Evolutionary conservation across 768 basidiomycete species (phyloP).

Genomic region (Amanita rubescens): DNA sequence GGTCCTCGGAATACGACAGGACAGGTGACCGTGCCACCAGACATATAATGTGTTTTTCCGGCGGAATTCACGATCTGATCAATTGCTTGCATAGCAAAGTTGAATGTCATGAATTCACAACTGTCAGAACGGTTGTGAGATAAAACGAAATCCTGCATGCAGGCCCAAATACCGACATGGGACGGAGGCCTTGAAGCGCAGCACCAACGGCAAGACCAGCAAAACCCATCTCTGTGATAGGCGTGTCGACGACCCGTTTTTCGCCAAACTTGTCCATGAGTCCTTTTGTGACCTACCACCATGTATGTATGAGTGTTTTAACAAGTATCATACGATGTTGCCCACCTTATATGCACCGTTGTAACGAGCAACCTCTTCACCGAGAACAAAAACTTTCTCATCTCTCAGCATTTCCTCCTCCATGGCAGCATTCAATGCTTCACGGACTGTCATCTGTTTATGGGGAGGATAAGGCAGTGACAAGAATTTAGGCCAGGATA

Average conservation of each 20-base stretch:
- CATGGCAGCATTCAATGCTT: conserved; percentile 96
- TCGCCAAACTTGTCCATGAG: conserved; percentile 99
- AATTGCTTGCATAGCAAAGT: conserved; percentile 99
- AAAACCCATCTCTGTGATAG: conserved; percentile 98
- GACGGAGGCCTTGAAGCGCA: conserved; percentile 89
- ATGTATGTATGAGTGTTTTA: conserved; percentile 10
- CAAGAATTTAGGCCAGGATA: background rate
- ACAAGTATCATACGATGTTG: conserved; percentile 7
- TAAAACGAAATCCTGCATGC: too few relatives aligned
- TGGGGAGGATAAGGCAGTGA: background rate
- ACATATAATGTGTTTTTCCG: conserved; percentile 99
- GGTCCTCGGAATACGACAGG: conserved; percentile 99
- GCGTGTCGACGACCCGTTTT: conserved; percentile 95
- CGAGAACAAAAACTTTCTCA: conserved; percentile 89
- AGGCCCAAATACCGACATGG: conserved; percentile 50
- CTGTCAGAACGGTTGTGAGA: conserved; percentile 27
- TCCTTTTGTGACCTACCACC: conserved; percentile 85
- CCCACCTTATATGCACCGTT: conserved; percentile 93
- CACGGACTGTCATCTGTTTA: conserved; percentile 90
- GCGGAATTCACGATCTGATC: conserved; percentile 99
- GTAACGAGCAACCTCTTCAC: conserved; percentile 98
- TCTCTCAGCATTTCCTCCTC: conserved; percentile 99
- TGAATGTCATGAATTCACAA: conserved; percentile 99
- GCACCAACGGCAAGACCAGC: conserved; percentile 94
- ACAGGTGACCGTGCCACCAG: conserved; percentile 96